Conservation (phyloP, 1,139 yeast genomes). For the Taphrina wiesneri region DNA sequence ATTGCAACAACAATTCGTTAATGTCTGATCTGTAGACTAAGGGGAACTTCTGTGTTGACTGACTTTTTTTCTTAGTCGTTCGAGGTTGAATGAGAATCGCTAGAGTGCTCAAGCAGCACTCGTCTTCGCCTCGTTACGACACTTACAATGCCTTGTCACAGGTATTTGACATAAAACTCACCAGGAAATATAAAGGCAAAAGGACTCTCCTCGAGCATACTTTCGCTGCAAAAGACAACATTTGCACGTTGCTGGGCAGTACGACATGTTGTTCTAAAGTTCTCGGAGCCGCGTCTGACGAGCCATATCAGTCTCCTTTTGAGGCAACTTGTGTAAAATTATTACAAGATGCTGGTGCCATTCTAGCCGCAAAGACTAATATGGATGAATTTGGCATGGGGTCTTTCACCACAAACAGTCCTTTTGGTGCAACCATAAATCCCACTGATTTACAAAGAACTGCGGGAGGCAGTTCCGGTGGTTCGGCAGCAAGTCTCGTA, state of each 20-base stretch:
- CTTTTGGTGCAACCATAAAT: conserved; percentile 66
- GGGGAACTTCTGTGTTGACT: neutral
- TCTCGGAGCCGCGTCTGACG: conserved; percentile 28
- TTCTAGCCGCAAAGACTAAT: conserved; percentile 79
- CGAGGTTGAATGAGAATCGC: neutral
- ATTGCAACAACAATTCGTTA: too few species aligned
- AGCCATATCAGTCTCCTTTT: conserved; percentile 68
- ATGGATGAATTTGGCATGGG: conserved; percentile 99
- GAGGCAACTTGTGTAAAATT: conserved; percentile 70
- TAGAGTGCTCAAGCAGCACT: neutral
- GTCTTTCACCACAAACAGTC: conserved; percentile 52
- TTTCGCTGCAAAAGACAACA: conserved; percentile 32
- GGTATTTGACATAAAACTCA: neutral
- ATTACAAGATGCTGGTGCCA: conserved; percentile 56
- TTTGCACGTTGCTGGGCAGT: conserved; percentile 20
- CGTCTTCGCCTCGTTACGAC: neutral
- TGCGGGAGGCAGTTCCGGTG: conserved; percentile 95
- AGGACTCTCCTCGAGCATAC: neutral
- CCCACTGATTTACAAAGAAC: conserved; percentile 56
- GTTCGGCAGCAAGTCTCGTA: conserved; percentile 72
- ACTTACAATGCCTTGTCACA: conserved; percentile 9
- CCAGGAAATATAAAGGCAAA: neutral
- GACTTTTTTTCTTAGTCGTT: neutral
- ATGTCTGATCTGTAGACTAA: too few species aligned
- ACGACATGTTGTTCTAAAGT: conserved; percentile 31